Conservation (phyloP, 495 filamentous ascomycete species). For the Xylaria venustula region DNA sequence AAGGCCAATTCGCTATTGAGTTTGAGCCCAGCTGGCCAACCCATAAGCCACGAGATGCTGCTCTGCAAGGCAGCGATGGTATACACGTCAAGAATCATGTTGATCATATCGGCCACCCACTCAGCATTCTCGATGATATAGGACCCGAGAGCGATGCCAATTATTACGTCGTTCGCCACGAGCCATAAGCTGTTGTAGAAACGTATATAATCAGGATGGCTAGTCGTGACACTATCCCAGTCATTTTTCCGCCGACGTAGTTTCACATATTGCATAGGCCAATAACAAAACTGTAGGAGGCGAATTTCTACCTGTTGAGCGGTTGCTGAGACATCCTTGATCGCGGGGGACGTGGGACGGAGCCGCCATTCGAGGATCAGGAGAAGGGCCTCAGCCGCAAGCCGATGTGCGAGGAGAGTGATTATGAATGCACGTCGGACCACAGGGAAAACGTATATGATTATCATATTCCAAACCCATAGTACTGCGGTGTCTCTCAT, state of each 20-base stretch:
- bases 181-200: slow-evolving; percentile 99
- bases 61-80: slow-evolving; percentile 85
- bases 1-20: slow-evolving; percentile 91
- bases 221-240: slow-evolving; percentile 94
- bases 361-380: slow-evolving; percentile 84
- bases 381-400: slow-evolving; percentile 77
- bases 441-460: slow-evolving; percentile 75
- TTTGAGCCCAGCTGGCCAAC: slow-evolving; percentile 96
- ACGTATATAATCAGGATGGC: slow-evolving; percentile 96
- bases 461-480: slow-evolving; percentile 67
- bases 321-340: slow-evolving; percentile 95
- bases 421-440: slow-evolving; percentile 71
- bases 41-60: slow-evolving; percentile 94
- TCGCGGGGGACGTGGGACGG: slow-evolving; percentile 72
- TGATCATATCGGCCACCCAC: slow-evolving; percentile 81
- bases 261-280: slow-evolving; percentile 94
- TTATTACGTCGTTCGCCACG: slow-evolving; percentile 97
- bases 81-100: slow-evolving; percentile 72
- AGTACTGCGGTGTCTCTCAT: slow-evolving; percentile 72
- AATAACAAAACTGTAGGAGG: slow-evolving; percentile 97
- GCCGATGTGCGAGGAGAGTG: slow-evolving; percentile 75
- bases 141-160: slow-evolving; percentile 91
- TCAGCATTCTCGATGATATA: slow-evolving; percentile 95
- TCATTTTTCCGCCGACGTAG: slow-evolving; percentile 83
- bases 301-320: slow-evolving; percentile 99